phyloP scores from a whole-genome alignment of 2,329 filamentous ascomycete genomes.

The Dothideomycetes sp. region DNA sequence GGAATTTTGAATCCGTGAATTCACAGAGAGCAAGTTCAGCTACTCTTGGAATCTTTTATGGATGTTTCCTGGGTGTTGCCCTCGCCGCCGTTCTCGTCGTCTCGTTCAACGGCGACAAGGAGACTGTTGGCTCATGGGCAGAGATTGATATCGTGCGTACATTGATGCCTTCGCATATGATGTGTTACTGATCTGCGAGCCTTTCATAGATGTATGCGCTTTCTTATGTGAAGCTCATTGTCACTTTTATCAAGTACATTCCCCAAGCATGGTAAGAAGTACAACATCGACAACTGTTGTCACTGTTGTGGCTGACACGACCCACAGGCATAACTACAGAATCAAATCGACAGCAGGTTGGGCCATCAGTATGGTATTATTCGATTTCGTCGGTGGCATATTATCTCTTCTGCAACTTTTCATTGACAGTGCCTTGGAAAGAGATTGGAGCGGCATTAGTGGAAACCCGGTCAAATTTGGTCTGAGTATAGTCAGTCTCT shows the following conservation, averaged over 20 bases:
- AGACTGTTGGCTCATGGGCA: conserved; percentile 45
- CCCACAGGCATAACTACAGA: conserved; percentile 54
- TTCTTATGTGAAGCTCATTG: conserved; percentile 79
- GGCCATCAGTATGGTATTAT: conserved; percentile 55
- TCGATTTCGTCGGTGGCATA: conserved; percentile 74
- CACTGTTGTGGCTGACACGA: not conserved
- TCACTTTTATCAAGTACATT: conserved; percentile 87
- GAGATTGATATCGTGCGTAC: conserved; percentile 54
- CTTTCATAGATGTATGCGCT: conserved; percentile 51
- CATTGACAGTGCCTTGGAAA: conserved; percentile 75
- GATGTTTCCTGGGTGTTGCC: conserved; percentile 50
- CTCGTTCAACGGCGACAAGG: conserved; percentile 32
- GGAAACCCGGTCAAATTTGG: conserved; percentile 89
- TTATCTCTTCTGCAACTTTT: conserved; percentile 73
- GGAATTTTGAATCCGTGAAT: conserved; percentile 57
- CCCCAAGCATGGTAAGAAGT: conserved; percentile 62
- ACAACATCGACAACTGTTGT: too few relatives aligned
- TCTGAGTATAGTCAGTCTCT: conserved; percentile 73
- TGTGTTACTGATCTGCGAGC: conserved; percentile 12
- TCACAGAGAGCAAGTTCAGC: conserved; percentile 49
- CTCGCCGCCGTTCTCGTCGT: conserved; percentile 41
- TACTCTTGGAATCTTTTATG: conserved; percentile 61
- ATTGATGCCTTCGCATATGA: not conserved
- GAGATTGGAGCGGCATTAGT: conserved; percentile 75
- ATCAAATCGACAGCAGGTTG: conserved; percentile 81